Evolutionary conservation across 805 yeast genomes (phyloP), one percentile per base, ranked within the genome.

Genomic region (Yamadazyma paraphyllophila): DNA sequence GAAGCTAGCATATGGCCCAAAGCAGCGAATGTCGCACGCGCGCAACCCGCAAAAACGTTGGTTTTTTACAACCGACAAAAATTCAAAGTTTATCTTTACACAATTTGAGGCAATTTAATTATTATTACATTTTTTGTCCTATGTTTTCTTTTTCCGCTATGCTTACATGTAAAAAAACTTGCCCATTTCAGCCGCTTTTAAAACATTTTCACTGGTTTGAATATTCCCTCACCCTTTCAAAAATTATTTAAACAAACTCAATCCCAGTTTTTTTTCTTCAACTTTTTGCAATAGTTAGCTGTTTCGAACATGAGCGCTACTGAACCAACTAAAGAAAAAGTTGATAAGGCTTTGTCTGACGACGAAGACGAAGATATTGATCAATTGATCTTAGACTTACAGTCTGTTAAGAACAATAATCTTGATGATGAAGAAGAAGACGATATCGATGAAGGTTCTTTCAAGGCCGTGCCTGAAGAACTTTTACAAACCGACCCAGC

Each of bases 401-500:
- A 88, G 73, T 81, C 86, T 54, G 71, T 82, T 68, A 81, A 77
- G 56, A 61, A 62, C 46, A 77, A 58, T 36, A 81, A 65, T 16
- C 79, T 67, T 13, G 82, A 74, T n/a, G 85, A 78, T 27, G 85
- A 78, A 42, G 80, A 73, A 39, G 82, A 71, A 36, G 73, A 63
- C n/a, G 71, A 59, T 38, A 64, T 46, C 30, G 67, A 61, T 34
- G 57, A 56, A 24, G 61, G 62, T 46, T 59, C 75, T 24, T 70
- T 70, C 67, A 81, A 84, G 69, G 85, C 86, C 50, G 89, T 88
- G 44, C 95, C 96, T 45, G 96, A 89, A 60, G 94, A 85, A 63
- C 71, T 86, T 56, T 77, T 88, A 61, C 84, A 85, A 69, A 88
- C 96, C 51, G 88, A 85, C 74, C 90, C 91, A 44, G 65, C 81